Base-by-base conservation (phyloP, 768 basidiomycete species). In the Mrakia frigida region DNA sequence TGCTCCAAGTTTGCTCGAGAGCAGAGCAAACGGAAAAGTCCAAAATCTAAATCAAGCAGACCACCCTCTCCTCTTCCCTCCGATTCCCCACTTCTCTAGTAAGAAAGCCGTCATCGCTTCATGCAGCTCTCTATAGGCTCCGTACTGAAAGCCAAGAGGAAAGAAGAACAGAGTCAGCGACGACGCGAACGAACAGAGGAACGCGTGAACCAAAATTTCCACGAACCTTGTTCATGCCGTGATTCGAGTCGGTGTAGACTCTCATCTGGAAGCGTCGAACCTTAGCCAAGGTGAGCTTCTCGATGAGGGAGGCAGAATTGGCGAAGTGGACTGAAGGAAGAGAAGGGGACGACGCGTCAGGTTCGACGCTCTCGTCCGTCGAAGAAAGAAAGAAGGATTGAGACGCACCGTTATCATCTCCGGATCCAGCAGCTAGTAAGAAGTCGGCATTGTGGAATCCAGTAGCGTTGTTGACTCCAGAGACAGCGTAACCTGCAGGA, bases 221-320 rank as follows among this genome's bases (percentile, higher is more conserved):
- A 53, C 46, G 25, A 9, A 37, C 53, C 70, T 46, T 61, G n/a
- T 43, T 52, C 46, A 74, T 33, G 14, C 41, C 41, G 39, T 60
- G 73, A 18, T 60, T 43, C 91, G 92, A 93, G 84, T 99, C 97
- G 33, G 94, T 94, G 84, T 98, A 99, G 92, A 98, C 93, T 81
- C 95, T 88, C 84, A 98, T 97, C 81, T 90, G 81, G 82, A 83
- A 86, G 9, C 81, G 87, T 81, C 90, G 92, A 63, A 98, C 87
- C 74, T 89, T 85, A 35, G 86, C 89, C 80, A 86, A 85, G 0
- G 94, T 98, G 80, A 99, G 88, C 90, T 97, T 94, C 83, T 98
- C 96, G 50, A 99, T 84, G 80, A 99, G 81, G 79, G 92, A 92
- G 18, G 94, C 94, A 73, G 91, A 89, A 84, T 99, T 95, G 53